Percentiles rank a stretch among this genome's conserved stretches.
Evolutionary conservation across 441 rosid genomes (phyloP).

Genomic region (Syzygium syzygioides): DNA sequence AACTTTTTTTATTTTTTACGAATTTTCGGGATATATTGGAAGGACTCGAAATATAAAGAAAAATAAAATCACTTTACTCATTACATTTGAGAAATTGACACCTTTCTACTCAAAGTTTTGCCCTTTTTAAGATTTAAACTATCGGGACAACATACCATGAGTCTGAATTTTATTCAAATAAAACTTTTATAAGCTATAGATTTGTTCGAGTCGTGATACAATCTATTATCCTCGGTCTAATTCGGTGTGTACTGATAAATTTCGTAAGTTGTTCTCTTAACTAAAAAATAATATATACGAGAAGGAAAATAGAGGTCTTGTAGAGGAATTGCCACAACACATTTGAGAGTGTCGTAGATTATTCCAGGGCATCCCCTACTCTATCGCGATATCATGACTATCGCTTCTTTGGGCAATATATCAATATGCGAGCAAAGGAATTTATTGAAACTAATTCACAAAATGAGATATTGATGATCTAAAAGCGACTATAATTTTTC

Average conservation of each 20-base stretch:
- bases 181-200: not conserved
- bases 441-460: not conserved
- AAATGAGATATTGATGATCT: fast-evolving
- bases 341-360: fast-evolving
- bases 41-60: not conserved
- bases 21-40: fast-evolving
- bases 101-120: fast-evolving
- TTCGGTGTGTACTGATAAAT: fast-evolving
- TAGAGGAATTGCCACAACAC: fast-evolving
- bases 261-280: not conserved
- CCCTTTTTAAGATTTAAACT: not conserved
- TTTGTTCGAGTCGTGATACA: fast-evolving
- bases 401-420: not conserved
- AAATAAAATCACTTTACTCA: not conserved
- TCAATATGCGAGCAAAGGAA: not conserved
- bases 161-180: not conserved
- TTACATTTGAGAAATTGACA: fast-evolving
- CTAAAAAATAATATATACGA: fast-evolving
- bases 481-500: not conserved
- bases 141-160: not conserved
- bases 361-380: not conserved
- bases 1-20: not conserved
- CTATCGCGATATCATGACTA: fast-evolving
- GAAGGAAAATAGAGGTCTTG: not conserved
- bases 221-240: fast-evolving